Percentiles rank a stretch among this genome's conserved stretches.
phyloP scores from a whole-genome alignment of 2,329 filamentous ascomycete species.

The Paraphaeosphaeria minitans region DNA sequence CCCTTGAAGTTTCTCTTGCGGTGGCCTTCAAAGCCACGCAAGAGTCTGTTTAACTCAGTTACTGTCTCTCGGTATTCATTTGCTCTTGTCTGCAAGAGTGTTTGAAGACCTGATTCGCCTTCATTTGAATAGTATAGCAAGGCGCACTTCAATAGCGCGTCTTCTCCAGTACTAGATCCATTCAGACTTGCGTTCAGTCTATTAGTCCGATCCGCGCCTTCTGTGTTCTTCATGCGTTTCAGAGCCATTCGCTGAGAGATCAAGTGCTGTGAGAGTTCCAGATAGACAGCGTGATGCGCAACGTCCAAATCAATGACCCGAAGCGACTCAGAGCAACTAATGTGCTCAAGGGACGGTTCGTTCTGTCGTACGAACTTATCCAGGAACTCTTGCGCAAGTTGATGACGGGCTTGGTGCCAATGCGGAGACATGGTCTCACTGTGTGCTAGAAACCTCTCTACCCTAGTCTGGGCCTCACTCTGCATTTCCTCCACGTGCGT shows the following conservation, averaged over 20 bases:
- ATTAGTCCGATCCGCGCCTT: slow-evolving; percentile 42
- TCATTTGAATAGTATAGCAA: slow-evolving; percentile 18
- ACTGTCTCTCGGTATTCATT: slow-evolving; percentile 20
- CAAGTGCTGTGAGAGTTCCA: slow-evolving; percentile 61
- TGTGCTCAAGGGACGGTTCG: slow-evolving; percentile 41
- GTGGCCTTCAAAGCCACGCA: not conserved
- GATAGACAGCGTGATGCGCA: slow-evolving; percentile 59
- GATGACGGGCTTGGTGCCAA: slow-evolving; percentile 59
- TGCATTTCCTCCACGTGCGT: slow-evolving; percentile 53
- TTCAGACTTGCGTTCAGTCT: slow-evolving; percentile 54
- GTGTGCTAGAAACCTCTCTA: slow-evolving; percentile 63
- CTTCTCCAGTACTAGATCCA: slow-evolving; percentile 55
- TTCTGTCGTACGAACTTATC: slow-evolving; percentile 56
- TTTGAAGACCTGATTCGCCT: slow-evolving; percentile 21
- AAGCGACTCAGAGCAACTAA: slow-evolving; percentile 53
- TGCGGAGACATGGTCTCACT: slow-evolving; percentile 55
- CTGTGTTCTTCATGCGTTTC: slow-evolving; percentile 43
- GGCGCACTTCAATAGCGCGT: slow-evolving; percentile 58
- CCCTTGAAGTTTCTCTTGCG: not conserved
- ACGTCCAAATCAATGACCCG: slow-evolving; percentile 51
- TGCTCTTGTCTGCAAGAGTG: slow-evolving; percentile 21
- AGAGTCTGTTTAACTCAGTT: slow-evolving; percentile 15
- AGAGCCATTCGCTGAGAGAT: slow-evolving; percentile 57
- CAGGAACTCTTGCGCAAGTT: slow-evolving; percentile 61
- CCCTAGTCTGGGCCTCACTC: slow-evolving; percentile 41